Conservation (phyloP, 164 flowering plant genomes). For the Platanus orientalis region DNA sequence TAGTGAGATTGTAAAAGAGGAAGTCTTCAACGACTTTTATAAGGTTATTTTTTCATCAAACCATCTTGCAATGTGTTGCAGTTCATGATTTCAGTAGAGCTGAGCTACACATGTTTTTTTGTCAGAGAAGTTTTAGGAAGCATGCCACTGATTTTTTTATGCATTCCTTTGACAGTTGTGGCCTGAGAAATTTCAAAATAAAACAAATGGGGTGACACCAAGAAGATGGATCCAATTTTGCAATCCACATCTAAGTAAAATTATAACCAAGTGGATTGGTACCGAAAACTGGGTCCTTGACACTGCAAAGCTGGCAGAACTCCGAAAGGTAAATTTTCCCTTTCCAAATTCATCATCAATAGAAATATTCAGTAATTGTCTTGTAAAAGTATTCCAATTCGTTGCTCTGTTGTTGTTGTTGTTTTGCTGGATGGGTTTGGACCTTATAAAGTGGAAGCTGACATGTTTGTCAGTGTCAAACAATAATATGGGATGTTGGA, state of each 20-base stretch:
- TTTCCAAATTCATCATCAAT: constrained; percentile 3
- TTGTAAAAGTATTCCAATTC: no score
- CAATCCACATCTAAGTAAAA: constrained; percentile 71
- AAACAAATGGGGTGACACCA: constrained; percentile 97
- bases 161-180: constrained; percentile 57
- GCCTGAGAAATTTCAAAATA: constrained; percentile 94
- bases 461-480: no score
- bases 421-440: no score
- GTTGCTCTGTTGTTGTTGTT: no score
- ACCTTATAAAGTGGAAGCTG: no score
- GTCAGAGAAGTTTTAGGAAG: not conserved
- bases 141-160: constrained; percentile 1
- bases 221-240: constrained; percentile 93
- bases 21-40: constrained; percentile 81
- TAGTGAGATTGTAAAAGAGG: constrained; percentile 86
- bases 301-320: constrained; percentile 69
- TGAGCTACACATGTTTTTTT: not conserved
- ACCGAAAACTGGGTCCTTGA: constrained; percentile 76
- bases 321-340: constrained; percentile 56
- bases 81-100: not conserved
- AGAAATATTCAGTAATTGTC: no score
- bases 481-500: no score
- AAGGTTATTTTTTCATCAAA: constrained; percentile 36
- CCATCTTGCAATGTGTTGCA: constrained; percentile 6
- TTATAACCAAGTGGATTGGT: constrained; percentile 72